Evolutionary conservation across 225 moss, liverwort and hornwort species (phyloP), one percentile per base, ranked within the genome.

Genomic region (Rhytidiadelphus loreus): DNA sequence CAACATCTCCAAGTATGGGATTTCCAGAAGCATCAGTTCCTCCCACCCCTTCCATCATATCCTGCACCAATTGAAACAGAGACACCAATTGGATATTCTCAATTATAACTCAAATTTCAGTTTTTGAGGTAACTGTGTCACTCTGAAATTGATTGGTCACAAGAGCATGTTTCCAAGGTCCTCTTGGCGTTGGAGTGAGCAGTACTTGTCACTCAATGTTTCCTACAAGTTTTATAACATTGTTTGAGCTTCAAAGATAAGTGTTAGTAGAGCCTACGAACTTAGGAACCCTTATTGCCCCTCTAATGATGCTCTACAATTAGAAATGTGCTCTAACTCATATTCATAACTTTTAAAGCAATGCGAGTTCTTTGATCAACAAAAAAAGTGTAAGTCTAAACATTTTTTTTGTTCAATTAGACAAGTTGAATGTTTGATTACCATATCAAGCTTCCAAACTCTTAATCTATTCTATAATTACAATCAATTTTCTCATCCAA

Each of bases 11-110:
- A 52, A 98, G 94, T 52, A 97, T 93, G 50, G 95, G 96, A 73
- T 98, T 98, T 71, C 98, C 98, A 71, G 95, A 96, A 86, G 96
- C 97, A 91, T 98, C 98, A 10, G 90, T 91, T 80, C 96, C 95
- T 56, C 98, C 95, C 41, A 93, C 92, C 74, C 94, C 95, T 91
- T 95, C 97, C 94, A 98, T 90, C 68, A 95, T 94, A 8, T 97
- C 92, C 97, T 98, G 86, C 64, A 87, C 23, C 66, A 58, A n/a
- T 88, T 37, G 37, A 86, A 76, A 77, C 0, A 5, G 12, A 75
- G 18, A 73, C 6, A 5, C 5, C 7, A 1, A 32, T 88, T 46
- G 7, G 29, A 46, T 25, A 28, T 44, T 55, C 52, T 80, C 52
- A 74, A 50, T 25, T 43, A 55, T 20, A 80, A 57, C 13, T 57